Conservation (phyloP, 2,329 filamentous ascomycete species). For the Aplosporella prunicola region DNA sequence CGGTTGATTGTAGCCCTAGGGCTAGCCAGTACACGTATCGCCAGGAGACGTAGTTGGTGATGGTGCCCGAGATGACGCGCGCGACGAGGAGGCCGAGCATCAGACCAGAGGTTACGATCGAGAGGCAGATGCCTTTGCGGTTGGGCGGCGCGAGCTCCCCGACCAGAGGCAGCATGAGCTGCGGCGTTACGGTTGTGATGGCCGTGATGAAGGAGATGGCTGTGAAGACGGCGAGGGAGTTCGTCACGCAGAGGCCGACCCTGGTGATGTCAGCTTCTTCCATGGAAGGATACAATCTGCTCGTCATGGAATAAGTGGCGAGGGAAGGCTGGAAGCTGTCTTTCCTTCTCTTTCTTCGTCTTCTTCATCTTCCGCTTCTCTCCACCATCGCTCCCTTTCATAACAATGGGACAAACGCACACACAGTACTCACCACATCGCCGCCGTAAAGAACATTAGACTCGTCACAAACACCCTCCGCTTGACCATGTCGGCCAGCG, state of each 20-base stretch:
- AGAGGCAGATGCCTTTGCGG: constrained; percentile 58
- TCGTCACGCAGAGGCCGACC: constrained; percentile 63
- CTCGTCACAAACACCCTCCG: constrained; percentile 60
- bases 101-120: constrained; percentile 65
- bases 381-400: too few species aligned
- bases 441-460: constrained; percentile 59
- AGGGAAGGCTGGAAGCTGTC: too few species aligned
- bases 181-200: constrained; percentile 71
- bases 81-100: constrained; percentile 69
- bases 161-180: constrained; percentile 67
- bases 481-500: constrained; percentile 59
- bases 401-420: too few species aligned
- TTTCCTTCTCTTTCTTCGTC: too few species aligned
- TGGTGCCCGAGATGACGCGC: constrained; percentile 63
- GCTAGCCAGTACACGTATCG: constrained; percentile 71
- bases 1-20: constrained; percentile 59
- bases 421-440: constrained; percentile 43
- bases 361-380: too few species aligned
- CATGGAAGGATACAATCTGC: too few species aligned
- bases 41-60: constrained; percentile 67
- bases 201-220: constrained; percentile 63
- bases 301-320: too few species aligned
- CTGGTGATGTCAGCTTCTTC: constrained; percentile 40
- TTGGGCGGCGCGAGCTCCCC: constrained; percentile 65
- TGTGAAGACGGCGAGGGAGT: constrained; percentile 54